Evolutionary conservation across 441 rosid genomes (phyloP).

Genomic region (Caryocar brasiliense): DNA sequence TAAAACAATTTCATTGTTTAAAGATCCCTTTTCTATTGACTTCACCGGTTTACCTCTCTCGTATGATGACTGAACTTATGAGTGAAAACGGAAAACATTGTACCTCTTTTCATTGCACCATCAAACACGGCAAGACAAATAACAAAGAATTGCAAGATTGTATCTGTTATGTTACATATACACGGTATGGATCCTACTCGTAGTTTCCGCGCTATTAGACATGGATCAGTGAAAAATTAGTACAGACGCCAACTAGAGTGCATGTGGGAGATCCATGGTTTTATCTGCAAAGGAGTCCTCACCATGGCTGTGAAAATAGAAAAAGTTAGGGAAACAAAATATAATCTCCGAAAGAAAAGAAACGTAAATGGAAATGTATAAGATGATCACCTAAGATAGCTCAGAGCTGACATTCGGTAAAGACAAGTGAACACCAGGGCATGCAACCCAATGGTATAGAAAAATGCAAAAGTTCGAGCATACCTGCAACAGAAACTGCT

Average conservation of each 20-base stretch:
- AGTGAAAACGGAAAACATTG: background rate
- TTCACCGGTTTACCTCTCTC: too few species aligned
- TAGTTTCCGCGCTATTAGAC: background rate
- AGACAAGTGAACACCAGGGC: slow-evolving; percentile 81
- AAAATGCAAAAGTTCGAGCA: slow-evolving; percentile 87
- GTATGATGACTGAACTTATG: background rate
- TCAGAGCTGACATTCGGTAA: slow-evolving; percentile 92
- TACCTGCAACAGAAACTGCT: slow-evolving; percentile 35
- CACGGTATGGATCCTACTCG: slow-evolving; percentile 8
- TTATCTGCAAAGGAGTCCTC: slow-evolving; percentile 47
- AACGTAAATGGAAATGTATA: background rate
- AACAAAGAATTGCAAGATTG: background rate
- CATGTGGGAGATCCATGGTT: slow-evolving; percentile 55
- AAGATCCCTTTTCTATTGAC: too few species aligned
- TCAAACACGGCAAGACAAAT: background rate
- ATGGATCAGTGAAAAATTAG: background rate
- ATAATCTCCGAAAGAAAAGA: too few species aligned
- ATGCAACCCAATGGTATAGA: slow-evolving; percentile 86
- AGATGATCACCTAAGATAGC: slow-evolving; percentile 63
- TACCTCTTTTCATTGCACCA: background rate
- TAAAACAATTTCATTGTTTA: too few species aligned
- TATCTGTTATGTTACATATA: slow-evolving; percentile 1
- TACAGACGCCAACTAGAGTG: slow-evolving; percentile 20
- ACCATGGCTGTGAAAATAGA: slow-evolving; percentile 43
- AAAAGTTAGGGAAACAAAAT: background rate